phyloP scores from a whole-genome alignment of 148 eudicot genomes.

The Pouteria glomerata region DNA sequence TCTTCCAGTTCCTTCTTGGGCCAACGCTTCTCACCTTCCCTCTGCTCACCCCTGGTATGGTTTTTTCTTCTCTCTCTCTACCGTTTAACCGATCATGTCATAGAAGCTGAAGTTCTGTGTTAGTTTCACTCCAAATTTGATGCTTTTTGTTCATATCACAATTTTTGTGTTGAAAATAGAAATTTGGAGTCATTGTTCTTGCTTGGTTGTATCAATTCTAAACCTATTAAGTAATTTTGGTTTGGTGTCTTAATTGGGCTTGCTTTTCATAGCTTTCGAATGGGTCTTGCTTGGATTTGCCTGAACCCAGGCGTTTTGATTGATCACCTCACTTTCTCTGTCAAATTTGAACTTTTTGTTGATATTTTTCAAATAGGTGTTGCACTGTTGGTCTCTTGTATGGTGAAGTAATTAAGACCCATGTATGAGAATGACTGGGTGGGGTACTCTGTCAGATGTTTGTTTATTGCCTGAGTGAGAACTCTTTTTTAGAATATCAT shows the following conservation, averaged over 20 bases:
- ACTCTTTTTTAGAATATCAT: background rate
- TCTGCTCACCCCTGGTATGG: conserved; percentile 39
- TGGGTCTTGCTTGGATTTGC: background rate
- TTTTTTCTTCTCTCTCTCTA: background rate
- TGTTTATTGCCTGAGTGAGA: background rate
- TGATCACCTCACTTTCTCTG: background rate
- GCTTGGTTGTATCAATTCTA: background rate
- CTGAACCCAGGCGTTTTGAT: background rate
- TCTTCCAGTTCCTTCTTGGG: conserved; percentile 70
- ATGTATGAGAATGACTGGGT: too few relatives aligned
- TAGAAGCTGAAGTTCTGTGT: background rate
- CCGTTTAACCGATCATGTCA: background rate
- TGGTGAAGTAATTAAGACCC: background rate
- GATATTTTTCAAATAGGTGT: background rate
- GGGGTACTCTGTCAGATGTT: background rate
- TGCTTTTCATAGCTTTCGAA: background rate
- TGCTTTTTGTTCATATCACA: background rate
- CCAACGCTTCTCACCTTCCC: conserved; percentile 47
- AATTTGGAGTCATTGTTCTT: background rate
- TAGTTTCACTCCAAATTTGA: background rate
- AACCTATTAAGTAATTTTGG: background rate
- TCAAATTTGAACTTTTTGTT: conserved; percentile 1
- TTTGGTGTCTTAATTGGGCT: background rate
- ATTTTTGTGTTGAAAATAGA: background rate
- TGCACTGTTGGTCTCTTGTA: background rate